These are phyloP conservation scores for Vanderwaltozyma verrucispora DNA, from an alignment of 805 yeast genomes.

Conservation along the genomic window DNA sequence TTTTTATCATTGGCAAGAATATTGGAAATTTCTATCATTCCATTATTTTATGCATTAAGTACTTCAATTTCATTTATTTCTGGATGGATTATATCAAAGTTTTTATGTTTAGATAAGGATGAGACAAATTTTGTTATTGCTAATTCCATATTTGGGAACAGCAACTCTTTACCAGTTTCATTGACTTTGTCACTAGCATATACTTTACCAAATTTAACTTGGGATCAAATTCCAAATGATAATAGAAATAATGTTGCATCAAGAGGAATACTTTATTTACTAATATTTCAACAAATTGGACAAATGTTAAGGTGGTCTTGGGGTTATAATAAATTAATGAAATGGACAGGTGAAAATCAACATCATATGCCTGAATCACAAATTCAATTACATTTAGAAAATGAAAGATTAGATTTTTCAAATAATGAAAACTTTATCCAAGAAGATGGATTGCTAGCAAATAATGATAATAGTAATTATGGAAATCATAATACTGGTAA, in stretches of 20 bases:
- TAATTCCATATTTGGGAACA: conserved; percentile 94
- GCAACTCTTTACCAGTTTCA: conserved; percentile 90
- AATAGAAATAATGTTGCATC: conserved; percentile 61
- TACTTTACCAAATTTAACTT: conserved; percentile 61
- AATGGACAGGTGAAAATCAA: conserved; percentile 31
- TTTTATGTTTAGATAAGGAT: conserved; percentile 51
- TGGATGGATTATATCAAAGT: conserved; percentile 43
- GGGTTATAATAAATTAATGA: conserved; percentile 67
- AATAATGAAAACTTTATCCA: neutral
- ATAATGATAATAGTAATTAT: neutral
- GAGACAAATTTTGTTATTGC: conserved; percentile 91
- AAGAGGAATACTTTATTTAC: conserved; percentile 62
- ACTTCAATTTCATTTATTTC: conserved; percentile 64
- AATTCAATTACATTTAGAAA: conserved; percentile 9
- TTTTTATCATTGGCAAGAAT: conserved; percentile 65
- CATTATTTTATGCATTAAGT: conserved; percentile 72
- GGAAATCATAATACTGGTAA: neutral
- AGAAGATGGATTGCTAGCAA: neutral
- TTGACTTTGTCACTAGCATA: conserved; percentile 70
- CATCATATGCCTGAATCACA: conserved; percentile 25
- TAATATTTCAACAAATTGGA: conserved; percentile 75
- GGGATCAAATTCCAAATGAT: conserved; percentile 66
- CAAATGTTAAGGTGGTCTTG: conserved; percentile 80
- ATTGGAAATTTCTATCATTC: conserved; percentile 72
- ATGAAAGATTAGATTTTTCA: neutral